These are phyloP conservation scores for Waitea zeae DNA, from an alignment of 1,284 basidiomycete genomes.

Conservation along the genomic window DNA sequence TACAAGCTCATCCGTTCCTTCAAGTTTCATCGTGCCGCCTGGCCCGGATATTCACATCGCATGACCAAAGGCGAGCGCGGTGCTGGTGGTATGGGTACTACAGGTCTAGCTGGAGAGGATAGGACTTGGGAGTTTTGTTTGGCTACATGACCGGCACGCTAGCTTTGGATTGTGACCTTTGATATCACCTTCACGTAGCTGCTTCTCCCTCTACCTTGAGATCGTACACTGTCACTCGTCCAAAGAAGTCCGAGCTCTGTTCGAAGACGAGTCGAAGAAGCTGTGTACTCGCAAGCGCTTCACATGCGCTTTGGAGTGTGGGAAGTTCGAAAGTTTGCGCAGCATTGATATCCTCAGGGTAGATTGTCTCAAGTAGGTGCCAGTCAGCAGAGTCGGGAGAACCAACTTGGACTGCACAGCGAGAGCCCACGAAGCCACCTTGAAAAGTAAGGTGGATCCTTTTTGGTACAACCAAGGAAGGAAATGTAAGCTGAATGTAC, in stretches of 20 bases:
- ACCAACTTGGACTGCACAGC: slow-evolving; percentile 31
- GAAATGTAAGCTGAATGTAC: slow-evolving; percentile 47
- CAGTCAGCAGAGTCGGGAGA: slow-evolving; percentile 8
- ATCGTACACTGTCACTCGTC: slow-evolving; percentile 56
- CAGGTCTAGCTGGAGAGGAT: slow-evolving; percentile 59
- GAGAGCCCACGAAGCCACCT: slow-evolving; percentile 64
- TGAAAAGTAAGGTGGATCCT: slow-evolving; percentile 55
- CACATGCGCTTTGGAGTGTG: slow-evolving; percentile 20
- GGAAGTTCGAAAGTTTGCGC: slow-evolving; percentile 43
- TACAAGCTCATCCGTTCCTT: slow-evolving; percentile 75
- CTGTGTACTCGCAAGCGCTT: too few relatives aligned
- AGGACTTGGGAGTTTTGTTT: slow-evolving; percentile 67
- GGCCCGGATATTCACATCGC: slow-evolving; percentile 79
- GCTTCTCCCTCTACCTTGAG: slow-evolving; percentile 30
- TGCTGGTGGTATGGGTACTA: slow-evolving; percentile 44
- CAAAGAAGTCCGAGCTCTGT: slow-evolving; percentile 65
- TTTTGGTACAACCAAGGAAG: slow-evolving; percentile 30
- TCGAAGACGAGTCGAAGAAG: slow-evolving; percentile 60
- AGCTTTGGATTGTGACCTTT: too few relatives aligned
- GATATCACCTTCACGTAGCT: too few relatives aligned
- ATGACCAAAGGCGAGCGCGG: slow-evolving; percentile 80
- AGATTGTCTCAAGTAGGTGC: slow-evolving; percentile 33
- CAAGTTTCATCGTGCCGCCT: slow-evolving; percentile 53
- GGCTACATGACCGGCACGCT: not conserved
- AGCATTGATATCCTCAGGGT: slow-evolving; percentile 62